Conservation (phyloP, 768 basidiomycete species). For the Trametes villosa region DNA sequence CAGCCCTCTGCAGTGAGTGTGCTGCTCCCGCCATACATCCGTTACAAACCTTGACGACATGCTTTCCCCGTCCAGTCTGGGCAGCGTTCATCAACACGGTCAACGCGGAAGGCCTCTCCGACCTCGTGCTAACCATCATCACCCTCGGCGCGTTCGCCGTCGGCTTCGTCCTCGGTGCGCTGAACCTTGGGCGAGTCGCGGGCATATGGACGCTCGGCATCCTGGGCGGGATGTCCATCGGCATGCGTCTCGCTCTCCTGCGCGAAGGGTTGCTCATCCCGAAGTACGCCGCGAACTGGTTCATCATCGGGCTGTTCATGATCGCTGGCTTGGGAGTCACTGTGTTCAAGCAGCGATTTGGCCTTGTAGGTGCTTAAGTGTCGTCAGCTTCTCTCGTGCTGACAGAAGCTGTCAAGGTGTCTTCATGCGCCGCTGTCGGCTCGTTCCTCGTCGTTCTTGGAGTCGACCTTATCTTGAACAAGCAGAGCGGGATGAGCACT, state of each 20-base stretch:
- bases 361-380: slow-evolving; percentile 49
- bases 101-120: slow-evolving; percentile 51
- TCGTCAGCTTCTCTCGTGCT: background rate
- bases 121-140: slow-evolving; percentile 53
- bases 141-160: slow-evolving; percentile 52
- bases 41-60: background rate
- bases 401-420: slow-evolving; percentile 22
- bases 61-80: slow-evolving; percentile 50
- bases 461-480: slow-evolving; percentile 57
- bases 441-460: slow-evolving; percentile 63
- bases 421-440: slow-evolving; percentile 58
- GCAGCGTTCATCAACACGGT: slow-evolving; percentile 63
- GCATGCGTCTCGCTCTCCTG: slow-evolving; percentile 57
- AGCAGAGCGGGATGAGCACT: slow-evolving; percentile 64
- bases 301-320: slow-evolving; percentile 52
- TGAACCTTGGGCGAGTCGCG: slow-evolving; percentile 52
- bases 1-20: slow-evolving; percentile 42
- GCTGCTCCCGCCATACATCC: background rate
- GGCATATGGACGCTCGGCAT: slow-evolving; percentile 52
- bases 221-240: slow-evolving; percentile 61
- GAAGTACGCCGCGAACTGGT: slow-evolving; percentile 53
- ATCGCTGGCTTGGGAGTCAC: slow-evolving; percentile 46
- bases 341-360: slow-evolving; percentile 49
- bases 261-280: slow-evolving; percentile 52
- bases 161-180: slow-evolving; percentile 57